phyloP scores from a whole-genome alignment of 2,329 filamentous ascomycete species.

The Coniochaeta pulveracea region DNA sequence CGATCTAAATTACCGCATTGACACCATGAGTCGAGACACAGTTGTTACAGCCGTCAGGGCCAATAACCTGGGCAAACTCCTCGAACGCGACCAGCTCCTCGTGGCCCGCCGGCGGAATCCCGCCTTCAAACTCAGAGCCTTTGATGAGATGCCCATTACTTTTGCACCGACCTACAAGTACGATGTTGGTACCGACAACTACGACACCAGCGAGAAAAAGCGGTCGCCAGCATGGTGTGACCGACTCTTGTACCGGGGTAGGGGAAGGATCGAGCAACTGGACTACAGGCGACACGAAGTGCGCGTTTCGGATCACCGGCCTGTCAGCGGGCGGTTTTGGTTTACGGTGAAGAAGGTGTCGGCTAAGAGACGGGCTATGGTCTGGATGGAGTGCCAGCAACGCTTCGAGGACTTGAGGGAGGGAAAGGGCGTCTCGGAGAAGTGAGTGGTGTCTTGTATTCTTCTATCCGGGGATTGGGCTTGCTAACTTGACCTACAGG shows the following conservation, averaged over 20 bases:
- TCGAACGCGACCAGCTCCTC: slow-evolving; percentile 88
- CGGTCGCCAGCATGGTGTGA: slow-evolving; percentile 95
- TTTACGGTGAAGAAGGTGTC: slow-evolving; percentile 77
- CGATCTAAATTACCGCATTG: slow-evolving; percentile 95
- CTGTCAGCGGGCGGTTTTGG: slow-evolving; percentile 76
- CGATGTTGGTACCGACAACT: slow-evolving; percentile 87
- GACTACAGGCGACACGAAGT: slow-evolving; percentile 88
- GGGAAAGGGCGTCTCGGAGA: slow-evolving; percentile 59
- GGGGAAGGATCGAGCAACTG: slow-evolving; percentile 65
- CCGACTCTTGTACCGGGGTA: slow-evolving; percentile 73
- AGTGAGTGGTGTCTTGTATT: slow-evolving; percentile 43
- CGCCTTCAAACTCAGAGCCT: slow-evolving; percentile 76
- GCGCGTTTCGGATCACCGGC: slow-evolving; percentile 81
- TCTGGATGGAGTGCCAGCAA: slow-evolving; percentile 64
- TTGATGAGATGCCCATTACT: slow-evolving; percentile 80
- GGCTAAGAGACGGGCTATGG: slow-evolving; percentile 48
- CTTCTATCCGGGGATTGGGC: background rate
- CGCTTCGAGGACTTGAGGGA: slow-evolving; percentile 63
- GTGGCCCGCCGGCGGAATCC: slow-evolving; percentile 84
- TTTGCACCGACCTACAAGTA: slow-evolving; percentile 99
- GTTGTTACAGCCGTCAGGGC: slow-evolving; percentile 77
- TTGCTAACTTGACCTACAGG: slow-evolving; percentile 19
- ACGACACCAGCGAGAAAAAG: slow-evolving; percentile 91
- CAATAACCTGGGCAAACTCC: slow-evolving; percentile 71
- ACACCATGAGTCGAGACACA: slow-evolving; percentile 88